Base-by-base conservation (phyloP, 2,329 filamentous ascomycete species). In the Onygenales sp. region DNA sequence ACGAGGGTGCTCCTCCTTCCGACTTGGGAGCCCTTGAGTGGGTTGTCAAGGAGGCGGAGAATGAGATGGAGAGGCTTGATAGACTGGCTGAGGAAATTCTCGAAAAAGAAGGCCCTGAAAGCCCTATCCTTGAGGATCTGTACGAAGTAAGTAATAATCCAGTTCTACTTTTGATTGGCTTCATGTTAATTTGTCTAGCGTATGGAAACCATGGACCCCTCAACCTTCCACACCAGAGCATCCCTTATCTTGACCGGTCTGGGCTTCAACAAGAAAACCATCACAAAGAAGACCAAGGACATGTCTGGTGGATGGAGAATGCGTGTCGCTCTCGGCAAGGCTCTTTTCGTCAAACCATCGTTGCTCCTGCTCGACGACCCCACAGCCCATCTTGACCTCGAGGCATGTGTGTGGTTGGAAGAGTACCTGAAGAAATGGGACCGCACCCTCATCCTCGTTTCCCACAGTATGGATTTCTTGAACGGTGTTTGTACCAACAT, bases 251-350 rank as follows among this genome's bases (percentile, higher is more conserved):
- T 98, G 63, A 98, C 93, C 53, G 93, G 93, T 90, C 87, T 98
- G 55, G 93, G 93, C 61, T 98, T 98, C 84, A 95, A 98, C 85
- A 97, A 97, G 80, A 76, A 75, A 63, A 98, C 94, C 53, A 97
- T 98, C 69, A 79, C 94, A 74, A 98, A 98, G 83, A 96, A 94
- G 84, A 98, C 94, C 65, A 98, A 97, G 83, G 94, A 98, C 73
- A 98, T 98, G 94, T 98, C 93, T 61, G 93, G 93, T 88, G 93
- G 93, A 65, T 98, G 93, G 93, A 85, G 92, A 80, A 98, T 98
- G 93, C 89, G 94, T 82, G 93, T 98, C 55, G 93, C 93, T 54
- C 85, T 98, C 57, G 93, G 82, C 70, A 96, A 97, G 80, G 93
- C 93, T 54, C 85, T 98, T 51, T 98, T 98, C 78, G 92, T 98